Evolutionary conservation across 139 green algal species (phyloP), one percentile per base, ranked within the genome.

Genomic region (Chlamydomonas eustigma): DNA sequence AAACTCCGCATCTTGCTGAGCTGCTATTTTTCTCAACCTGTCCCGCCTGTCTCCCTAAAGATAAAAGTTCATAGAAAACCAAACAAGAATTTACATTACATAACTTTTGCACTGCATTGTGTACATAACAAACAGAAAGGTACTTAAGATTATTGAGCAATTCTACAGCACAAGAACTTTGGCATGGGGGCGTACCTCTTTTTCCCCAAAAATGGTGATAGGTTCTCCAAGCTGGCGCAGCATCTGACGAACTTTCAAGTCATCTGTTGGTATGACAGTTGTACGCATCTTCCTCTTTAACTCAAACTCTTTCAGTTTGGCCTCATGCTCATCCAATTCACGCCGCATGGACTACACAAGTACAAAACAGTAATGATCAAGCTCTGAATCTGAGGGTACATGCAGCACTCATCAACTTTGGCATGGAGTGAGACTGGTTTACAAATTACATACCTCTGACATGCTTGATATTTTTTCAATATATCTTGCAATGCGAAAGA

Each of bases 121-220:
- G n/a, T n/a, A n/a, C n/a, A n/a, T n/a, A n/a, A n/a, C n/a, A n/a
- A n/a, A n/a, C n/a, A n/a, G n/a, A n/a, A n/a, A n/a, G n/a, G n/a
- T n/a, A n/a, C n/a, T n/a, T n/a, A n/a, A n/a, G n/a, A n/a, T n/a
- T n/a, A n/a, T n/a, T n/a, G n/a, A n/a, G n/a, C n/a, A n/a, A n/a
- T n/a, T n/a, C n/a, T n/a, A n/a, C n/a, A n/a, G n/a, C n/a, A n/a
- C n/a, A n/a, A n/a, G n/a, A n/a, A n/a, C n/a, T n/a, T n/a, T n/a
- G n/a, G n/a, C n/a, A n/a, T n/a, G n/a, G n/a, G n/a, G 1, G 1
- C 83, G 18, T 75, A 96, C 90, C 88, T 96, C 86, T 1, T 82
- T 72, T 87, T 99, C 95, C 5, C 94, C 95, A 83, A 98, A 99
- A 22, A 99, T 87, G 2, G 94, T 98, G 81, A 98, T 82, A 37